Evolutionary conservation across 495 filamentous ascomycete genomes (phyloP), one percentile per base, ranked within the genome.

Genomic region (Lichenothelia convexa): DNA sequence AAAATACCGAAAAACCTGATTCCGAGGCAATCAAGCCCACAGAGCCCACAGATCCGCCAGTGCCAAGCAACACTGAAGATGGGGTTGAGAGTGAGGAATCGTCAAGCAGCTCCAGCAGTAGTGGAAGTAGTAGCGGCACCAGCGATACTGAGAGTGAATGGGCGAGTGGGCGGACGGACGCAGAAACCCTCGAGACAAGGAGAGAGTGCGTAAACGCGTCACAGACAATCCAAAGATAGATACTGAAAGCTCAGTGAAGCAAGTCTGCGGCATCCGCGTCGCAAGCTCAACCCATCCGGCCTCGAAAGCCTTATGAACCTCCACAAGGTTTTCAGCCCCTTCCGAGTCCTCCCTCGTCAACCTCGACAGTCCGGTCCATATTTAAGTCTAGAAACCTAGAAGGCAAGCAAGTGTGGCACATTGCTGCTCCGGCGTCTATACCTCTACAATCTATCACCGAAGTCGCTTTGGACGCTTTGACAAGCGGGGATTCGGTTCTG

Each of bases 221-320:
- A 27, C 7, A 27, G 7, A 27, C 24, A 27, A 27, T 7, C 24
- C 7, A 13, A 27, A 27, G 24, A 13, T 7, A 27, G n/a, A 27
- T 27, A 7, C 24, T 7, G 24, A 7, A 13, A 27, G 24, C 7
- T 27, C 24, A 27, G 24, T 27, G 24, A 7, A 27, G 24, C 7
- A 13, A 27, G 24, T 27, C 24, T 13, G 24, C 24, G 7, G 24
- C 24, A 7, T 7, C 24, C 13, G 24, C 24, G 7, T 22, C 35
- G 15, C 41, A 48, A 17, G 41, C 42, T 2, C 42, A 45, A 29
- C 30, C 44, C 17, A 41, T 47, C 29, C 59, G 73, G 75, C 52
- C 68, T 77, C 37, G 63, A 80, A 30, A 75, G 75, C 40, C 69
- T 74, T 60, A 49, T 34, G 41, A 52, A 35, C 55, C 62, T 31